A percentile compares a stretch with the other conserved stretches of the same genome.
These are phyloP conservation scores for Phanerochaete carnosa DNA, from an alignment of 768 basidiomycete genomes.

Conservation along the genomic window DNA sequence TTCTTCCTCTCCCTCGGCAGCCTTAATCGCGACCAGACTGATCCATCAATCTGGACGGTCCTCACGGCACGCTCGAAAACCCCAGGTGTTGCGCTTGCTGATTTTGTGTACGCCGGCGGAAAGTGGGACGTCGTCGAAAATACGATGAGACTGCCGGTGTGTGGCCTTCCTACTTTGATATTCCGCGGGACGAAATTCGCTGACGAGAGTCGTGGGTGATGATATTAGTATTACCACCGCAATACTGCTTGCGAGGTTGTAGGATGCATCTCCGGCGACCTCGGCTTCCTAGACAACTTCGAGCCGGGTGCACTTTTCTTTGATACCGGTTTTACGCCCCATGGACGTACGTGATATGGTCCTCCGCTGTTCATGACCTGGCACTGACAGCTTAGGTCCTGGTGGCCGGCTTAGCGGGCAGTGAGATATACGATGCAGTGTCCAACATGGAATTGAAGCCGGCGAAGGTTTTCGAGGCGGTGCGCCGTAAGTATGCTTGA, in stretches of 20 bases:
- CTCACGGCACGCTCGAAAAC: constrained; percentile 64
- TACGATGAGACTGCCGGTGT: constrained; percentile 59
- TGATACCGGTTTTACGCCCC: constrained; percentile 62
- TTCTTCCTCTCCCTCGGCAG: constrained; percentile 62
- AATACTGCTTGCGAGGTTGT: constrained; percentile 63
- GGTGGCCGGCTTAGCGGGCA: constrained; percentile 35
- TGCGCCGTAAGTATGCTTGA: constrained; percentile 49
- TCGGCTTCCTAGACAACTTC: constrained; percentile 64
- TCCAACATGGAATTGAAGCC: constrained; percentile 49
- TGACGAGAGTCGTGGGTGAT: background rate
- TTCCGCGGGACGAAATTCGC: no score
- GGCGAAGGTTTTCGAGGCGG: constrained; percentile 48
- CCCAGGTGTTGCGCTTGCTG: constrained; percentile 52
- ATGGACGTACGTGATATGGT: constrained; percentile 40
- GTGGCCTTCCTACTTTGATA: constrained; percentile 19
- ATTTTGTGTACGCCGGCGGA: constrained; percentile 61
- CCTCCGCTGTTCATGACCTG: background rate
- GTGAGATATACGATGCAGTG: constrained; percentile 58
- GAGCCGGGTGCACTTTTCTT: constrained; percentile 59
- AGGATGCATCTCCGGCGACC: constrained; percentile 58
- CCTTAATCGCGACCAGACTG: constrained; percentile 66
- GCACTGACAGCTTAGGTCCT: background rate
- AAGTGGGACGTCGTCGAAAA: constrained; percentile 59
- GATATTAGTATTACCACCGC: constrained; percentile 54
- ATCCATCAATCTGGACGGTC: constrained; percentile 66